Evolutionary conservation across 495 filamentous ascomycete species (phyloP), one percentile per base, ranked within the genome.

Genomic region (Hyaloscypha finlandica): DNA sequence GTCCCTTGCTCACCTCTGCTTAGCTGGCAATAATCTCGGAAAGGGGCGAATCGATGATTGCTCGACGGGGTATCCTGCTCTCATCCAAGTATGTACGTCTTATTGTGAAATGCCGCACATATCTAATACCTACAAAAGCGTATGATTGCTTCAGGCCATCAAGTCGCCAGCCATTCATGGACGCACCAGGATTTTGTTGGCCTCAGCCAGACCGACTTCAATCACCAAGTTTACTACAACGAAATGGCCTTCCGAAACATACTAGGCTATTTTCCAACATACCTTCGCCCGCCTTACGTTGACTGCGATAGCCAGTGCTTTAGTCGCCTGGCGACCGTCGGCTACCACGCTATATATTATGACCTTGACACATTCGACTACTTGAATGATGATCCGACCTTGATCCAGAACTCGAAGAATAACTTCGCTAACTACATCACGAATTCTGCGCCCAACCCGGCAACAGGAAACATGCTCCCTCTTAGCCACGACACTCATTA

Each of bases 321-420:
- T 71, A 78, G 86, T 78, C 83, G 92, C 81, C 77, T 92, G 71
- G 81, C 83, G 76, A 81, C 84, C 71, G 74, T 86, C 74, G 79
- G 84, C 53, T 70, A 85, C 90, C 92, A 8, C 91, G 90, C 5
- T 91, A 88, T 77, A 88, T 89, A 37, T 90, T 86, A 74, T 92
- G 85, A 94, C 66, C 80, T 96, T 31, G 91, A 96, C 76, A 96
- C 92, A 0, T 85, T 89, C 19, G 91, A 93, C 67, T 96, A 90
- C 68, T 80, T 88, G 32, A 84, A 94, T 59, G 85, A 86, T 65
- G 77, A 77, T 30, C 80, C 87, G 0, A 70, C 72, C 1, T 64
- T 80, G 65, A 92, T 93, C 65, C 89, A 92, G 67, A 82, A 76
- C 12, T 87, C 89, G 67, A 92, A 92, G 76, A 83, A 91, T 71